Evolutionary conservation across 1,284 basidiomycete species (phyloP), one percentile per base, ranked within the genome.

Genomic region (Ceratobasidium sp.): DNA sequence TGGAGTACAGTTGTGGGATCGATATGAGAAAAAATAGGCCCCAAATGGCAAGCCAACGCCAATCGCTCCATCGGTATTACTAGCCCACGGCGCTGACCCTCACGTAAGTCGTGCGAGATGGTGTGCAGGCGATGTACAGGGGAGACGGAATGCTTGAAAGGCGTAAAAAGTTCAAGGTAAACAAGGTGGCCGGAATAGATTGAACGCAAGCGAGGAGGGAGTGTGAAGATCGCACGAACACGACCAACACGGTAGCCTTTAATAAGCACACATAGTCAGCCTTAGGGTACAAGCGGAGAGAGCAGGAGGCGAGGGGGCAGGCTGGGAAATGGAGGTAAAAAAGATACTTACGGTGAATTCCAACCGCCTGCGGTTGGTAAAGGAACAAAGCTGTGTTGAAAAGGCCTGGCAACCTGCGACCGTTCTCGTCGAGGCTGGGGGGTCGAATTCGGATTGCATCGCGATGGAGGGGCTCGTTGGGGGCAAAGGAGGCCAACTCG

Each of bases 101-200:
- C 44, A 27, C 18, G 16, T 20, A 48, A 10, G 12, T 67, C 46
- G 44, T 27, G 23, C 6, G 65, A 67, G 27, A 44, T 27, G 3
- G 2, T 50, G 27, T 67, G 41, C 23, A 67, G 10, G 5, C 27
- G 35, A 27, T 67, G 65, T 10, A 23, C 33, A 14, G 57, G 30
- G 52, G 52, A 16, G 14, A 8, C 65, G 18, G 67, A 10, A 48
- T 18, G 14, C 35, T n/a, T 54, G 52, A 54, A 69, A 27, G 27
- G 12, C 18, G n/a, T 71, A 54, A 71, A 71, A 7, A 71, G 18
- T 52, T 71, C 68, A 52, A 59, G 52, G 54, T 71, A 71, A 16
- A 44, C 54, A 27, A 71, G 68, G 12, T 20, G 41, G 7, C 41
- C 44, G 8, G 65, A 30, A 27, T 67, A 71, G 6, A 71, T 3